Percentiles rank a stretch among this genome's conserved stretches.
Evolutionary conservation across 768 basidiomycete species (phyloP).

Genomic region (Piloderma croceum): DNA sequence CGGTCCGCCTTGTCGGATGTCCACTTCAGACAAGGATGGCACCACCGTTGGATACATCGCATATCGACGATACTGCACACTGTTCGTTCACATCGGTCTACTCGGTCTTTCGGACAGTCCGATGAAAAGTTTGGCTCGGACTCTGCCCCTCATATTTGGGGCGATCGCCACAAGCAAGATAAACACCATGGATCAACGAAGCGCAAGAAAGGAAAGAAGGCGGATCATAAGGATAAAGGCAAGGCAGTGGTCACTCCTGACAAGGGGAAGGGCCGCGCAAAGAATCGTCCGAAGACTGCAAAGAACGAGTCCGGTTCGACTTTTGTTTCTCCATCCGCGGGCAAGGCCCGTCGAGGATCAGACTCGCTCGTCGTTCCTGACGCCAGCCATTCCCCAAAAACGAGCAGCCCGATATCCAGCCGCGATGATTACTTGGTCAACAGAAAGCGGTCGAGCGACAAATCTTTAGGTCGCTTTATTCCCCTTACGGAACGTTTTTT

Average conservation of each 20-base stretch:
- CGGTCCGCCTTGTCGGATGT: constrained; percentile 64
- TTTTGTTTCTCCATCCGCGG: constrained; percentile 26
- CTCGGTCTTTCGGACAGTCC: constrained; percentile 12
- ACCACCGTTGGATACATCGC: constrained; percentile 39
- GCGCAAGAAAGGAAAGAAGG: not conserved
- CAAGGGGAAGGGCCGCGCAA: not conserved
- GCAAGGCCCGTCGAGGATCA: constrained; percentile 29
- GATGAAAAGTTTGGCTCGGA: constrained; percentile 1
- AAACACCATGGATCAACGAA: not conserved
- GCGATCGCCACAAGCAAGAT: not conserved
- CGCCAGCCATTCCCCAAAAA: too few relatives aligned
- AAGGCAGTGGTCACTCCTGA: not conserved
- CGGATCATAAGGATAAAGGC: not conserved
- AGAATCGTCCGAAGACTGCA: constrained; percentile 13
- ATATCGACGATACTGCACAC: constrained; percentile 48
- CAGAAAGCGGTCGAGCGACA: too few relatives aligned
- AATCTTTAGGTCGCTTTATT: too few relatives aligned
- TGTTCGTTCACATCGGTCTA: constrained; percentile 31
- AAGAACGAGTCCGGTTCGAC: constrained; percentile 24
- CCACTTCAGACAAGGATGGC: constrained; percentile 57
- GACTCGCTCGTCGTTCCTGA: too few relatives aligned
- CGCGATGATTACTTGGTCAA: too few relatives aligned
- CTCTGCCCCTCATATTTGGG: too few relatives aligned
- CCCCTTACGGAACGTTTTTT: too few relatives aligned
- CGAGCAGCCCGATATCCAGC: too few relatives aligned